Percentiles rank a stretch among this genome's conserved stretches.
phyloP scores from a whole-genome alignment of 2,329 filamentous ascomycete species.

The Thelonectria rubi region DNA sequence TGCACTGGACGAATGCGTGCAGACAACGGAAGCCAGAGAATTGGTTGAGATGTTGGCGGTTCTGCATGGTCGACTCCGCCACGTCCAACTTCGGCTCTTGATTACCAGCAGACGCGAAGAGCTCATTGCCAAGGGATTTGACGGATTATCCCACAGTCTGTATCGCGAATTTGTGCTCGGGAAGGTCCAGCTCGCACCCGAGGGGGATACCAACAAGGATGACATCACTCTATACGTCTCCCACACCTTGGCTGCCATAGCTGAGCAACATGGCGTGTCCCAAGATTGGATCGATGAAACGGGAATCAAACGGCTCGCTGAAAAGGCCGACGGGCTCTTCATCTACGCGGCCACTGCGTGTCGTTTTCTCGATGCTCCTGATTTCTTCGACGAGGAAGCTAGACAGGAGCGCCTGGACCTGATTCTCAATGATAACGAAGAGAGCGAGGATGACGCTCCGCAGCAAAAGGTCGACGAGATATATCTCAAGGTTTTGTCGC shows the following conservation, averaged over 20 bases:
- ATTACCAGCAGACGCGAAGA: conserved; percentile 19
- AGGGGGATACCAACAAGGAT: neutral
- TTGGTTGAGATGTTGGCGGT: conserved; percentile 6
- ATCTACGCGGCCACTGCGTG: neutral
- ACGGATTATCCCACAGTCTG: neutral
- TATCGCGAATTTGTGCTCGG: neutral
- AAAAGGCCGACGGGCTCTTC: neutral
- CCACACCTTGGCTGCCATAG: neutral
- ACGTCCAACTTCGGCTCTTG: conserved; percentile 18
- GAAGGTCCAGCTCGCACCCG: neutral
- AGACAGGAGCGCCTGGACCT: conserved; percentile 1
- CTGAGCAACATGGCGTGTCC: neutral
- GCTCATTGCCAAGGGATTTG: conserved; percentile 2
- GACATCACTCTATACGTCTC: conserved; percentile 22
- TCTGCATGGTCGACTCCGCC: neutral
- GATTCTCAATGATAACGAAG: neutral
- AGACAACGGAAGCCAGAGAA: neutral
- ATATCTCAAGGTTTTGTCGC: conserved; percentile 16
- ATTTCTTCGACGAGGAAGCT: neutral
- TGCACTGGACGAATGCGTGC: conserved; percentile 21
- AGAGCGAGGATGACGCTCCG: neutral
- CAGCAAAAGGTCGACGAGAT: conserved; percentile 18
- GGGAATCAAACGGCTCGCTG: neutral
- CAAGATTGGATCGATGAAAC: neutral
- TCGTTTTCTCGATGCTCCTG: neutral